Conservation (phyloP, 306 rosid species). For the Rubus idaeus region DNA sequence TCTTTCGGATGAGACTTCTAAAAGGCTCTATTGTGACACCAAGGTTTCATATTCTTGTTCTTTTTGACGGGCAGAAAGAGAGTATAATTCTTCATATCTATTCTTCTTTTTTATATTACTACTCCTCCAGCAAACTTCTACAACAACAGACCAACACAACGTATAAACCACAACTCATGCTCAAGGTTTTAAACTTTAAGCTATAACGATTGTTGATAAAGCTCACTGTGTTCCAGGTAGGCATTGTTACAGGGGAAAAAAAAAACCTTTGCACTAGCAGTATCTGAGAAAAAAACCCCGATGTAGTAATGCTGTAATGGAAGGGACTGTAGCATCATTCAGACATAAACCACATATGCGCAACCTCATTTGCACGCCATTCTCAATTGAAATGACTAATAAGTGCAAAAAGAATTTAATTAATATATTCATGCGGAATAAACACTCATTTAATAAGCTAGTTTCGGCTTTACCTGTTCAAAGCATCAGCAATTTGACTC, state of each 20-base stretch:
- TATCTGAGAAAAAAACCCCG: not conserved
- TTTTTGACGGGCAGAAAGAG: not conserved
- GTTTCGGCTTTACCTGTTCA: conserved; percentile 28
- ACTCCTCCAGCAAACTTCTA: conserved; percentile 4
- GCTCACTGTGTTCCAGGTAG: not conserved
- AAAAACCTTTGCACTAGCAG: not conserved
- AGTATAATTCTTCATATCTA: not conserved
- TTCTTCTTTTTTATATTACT: not conserved
- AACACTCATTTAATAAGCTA: not conserved
- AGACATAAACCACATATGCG: not conserved
- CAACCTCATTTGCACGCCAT: not conserved
- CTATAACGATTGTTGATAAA: not conserved
- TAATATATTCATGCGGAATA: not conserved
- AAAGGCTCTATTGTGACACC: conserved; percentile 4
- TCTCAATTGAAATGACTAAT: not conserved
- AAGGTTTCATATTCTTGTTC: not conserved
- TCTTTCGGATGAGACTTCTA: not conserved
- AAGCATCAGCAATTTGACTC: conserved; percentile 24
- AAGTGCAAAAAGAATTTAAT: not conserved
- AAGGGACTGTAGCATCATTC: not conserved
- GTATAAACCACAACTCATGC: not conserved
- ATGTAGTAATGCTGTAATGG: not conserved
- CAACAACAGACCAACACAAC: not conserved
- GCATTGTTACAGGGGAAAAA: not conserved
- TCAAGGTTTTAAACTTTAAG: not conserved